phyloP scores from a whole-genome alignment of 2,329 filamentous ascomycete species.

The Trichoderma endophyticum region DNA sequence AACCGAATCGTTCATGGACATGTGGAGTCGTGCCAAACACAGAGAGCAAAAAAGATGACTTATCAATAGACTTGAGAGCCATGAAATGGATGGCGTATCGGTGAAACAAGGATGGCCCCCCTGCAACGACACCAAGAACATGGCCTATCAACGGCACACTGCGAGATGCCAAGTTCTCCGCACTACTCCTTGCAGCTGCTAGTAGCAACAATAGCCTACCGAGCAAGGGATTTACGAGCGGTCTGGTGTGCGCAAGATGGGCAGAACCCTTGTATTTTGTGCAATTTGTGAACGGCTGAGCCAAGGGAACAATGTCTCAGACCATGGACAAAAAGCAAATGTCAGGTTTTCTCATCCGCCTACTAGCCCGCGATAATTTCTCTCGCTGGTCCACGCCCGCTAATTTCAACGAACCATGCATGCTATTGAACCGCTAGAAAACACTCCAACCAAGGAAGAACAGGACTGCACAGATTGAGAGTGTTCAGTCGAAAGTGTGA shows the following conservation, averaged over 20 bases:
- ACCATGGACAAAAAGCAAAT: neutral
- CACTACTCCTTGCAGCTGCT: neutral
- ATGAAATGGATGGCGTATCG: neutral
- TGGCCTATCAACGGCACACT: neutral
- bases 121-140: neutral
- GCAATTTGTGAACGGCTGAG: neutral
- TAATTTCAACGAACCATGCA: neutral
- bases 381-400: neutral
- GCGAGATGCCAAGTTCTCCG: neutral
- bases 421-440: neutral
- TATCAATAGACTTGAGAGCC: neutral
- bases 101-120: neutral
- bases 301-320: constrained; percentile 16
- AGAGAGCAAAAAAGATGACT: neutral
- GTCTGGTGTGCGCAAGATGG: neutral
- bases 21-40: neutral
- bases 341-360: neutral
- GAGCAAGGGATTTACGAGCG: neutral
- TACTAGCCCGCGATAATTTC: neutral
- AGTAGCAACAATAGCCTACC: neutral
- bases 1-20: neutral
- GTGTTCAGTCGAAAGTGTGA: neutral
- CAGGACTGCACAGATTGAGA: neutral
- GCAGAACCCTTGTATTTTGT: neutral
- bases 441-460: neutral